Evolutionary conservation across 768 basidiomycete genomes (phyloP).

Genomic region (Chalciporus piperatus): DNA sequence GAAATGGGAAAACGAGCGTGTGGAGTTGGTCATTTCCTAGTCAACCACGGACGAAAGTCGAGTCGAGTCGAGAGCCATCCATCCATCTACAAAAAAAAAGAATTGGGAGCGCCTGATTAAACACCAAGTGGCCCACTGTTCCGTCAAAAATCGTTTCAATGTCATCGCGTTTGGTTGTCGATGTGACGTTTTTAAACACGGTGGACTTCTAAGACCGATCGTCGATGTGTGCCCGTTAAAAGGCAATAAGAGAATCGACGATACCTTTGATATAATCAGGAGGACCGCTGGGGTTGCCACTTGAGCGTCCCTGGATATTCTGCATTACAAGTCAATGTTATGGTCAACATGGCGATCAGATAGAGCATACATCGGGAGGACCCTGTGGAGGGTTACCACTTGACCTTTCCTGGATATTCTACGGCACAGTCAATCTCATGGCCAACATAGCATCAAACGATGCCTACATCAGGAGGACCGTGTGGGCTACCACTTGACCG

Average conservation of each 20-base stretch:
- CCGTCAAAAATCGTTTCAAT: neutral
- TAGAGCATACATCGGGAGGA: too few relatives aligned
- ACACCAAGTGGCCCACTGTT: neutral
- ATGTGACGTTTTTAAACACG: too few relatives aligned
- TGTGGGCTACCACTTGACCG: too few relatives aligned
- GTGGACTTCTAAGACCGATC: too few relatives aligned
- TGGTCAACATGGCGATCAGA: too few relatives aligned
- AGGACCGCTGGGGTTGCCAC: neutral
- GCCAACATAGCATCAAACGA: too few relatives aligned
- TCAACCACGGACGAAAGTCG: too few relatives aligned
- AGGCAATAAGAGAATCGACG: neutral
- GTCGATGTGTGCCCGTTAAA: too few relatives aligned
- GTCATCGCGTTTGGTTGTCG: neutral
- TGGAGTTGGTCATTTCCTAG: neutral
- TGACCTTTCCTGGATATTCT: neutral
- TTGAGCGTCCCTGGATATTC: neutral
- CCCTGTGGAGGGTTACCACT: neutral
- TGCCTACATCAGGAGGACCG: neutral
- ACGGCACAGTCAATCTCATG: neutral
- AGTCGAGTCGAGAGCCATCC: neutral
- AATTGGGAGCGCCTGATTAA: neutral
- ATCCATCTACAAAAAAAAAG: neutral
- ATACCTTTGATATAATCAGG: slow-evolving; percentile 1
- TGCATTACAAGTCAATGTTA: neutral
- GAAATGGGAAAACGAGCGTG: slow-evolving; percentile 5